phyloP scores from a whole-genome alignment of 2,329 filamentous ascomycete genomes.

The Trichoderma afroharzianum region DNA sequence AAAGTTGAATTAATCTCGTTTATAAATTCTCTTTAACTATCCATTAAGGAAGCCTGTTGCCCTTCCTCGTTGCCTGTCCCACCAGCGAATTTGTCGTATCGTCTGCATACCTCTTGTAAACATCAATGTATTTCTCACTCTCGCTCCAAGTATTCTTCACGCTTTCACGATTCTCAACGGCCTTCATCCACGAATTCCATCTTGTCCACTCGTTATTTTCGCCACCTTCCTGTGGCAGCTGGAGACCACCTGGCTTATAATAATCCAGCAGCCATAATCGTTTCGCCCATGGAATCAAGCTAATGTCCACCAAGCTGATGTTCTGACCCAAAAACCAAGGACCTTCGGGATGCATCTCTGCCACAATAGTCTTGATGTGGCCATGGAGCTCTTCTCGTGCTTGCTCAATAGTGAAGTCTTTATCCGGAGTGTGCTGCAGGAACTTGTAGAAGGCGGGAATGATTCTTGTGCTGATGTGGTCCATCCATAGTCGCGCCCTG shows the following conservation, averaged over 20 bases:
- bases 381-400: constrained; percentile 56
- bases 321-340: constrained; percentile 65
- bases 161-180: constrained; percentile 57
- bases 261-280: constrained; percentile 71
- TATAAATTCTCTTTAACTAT: not conserved
- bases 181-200: constrained; percentile 62
- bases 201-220: constrained; percentile 56
- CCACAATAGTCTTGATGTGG: constrained; percentile 57
- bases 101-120: constrained; percentile 66
- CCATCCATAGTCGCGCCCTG: constrained; percentile 67
- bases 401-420: constrained; percentile 47
- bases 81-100: constrained; percentile 60
- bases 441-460: constrained; percentile 66
- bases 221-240: constrained; percentile 49
- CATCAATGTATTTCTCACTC: constrained; percentile 61
- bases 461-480: constrained; percentile 65
- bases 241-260: constrained; percentile 59
- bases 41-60: constrained; percentile 45
- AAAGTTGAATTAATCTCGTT: not conserved
- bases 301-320: constrained; percentile 66
- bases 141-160: constrained; percentile 67
- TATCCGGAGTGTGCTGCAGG: constrained; percentile 52
- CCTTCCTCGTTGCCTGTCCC: constrained; percentile 59
- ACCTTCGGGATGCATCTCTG: constrained; percentile 53
- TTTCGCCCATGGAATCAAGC: constrained; percentile 69